Evolutionary conservation across 2,329 filamentous ascomycete species (phyloP).

Genomic region (Colletotrichum gloeosporioides): DNA sequence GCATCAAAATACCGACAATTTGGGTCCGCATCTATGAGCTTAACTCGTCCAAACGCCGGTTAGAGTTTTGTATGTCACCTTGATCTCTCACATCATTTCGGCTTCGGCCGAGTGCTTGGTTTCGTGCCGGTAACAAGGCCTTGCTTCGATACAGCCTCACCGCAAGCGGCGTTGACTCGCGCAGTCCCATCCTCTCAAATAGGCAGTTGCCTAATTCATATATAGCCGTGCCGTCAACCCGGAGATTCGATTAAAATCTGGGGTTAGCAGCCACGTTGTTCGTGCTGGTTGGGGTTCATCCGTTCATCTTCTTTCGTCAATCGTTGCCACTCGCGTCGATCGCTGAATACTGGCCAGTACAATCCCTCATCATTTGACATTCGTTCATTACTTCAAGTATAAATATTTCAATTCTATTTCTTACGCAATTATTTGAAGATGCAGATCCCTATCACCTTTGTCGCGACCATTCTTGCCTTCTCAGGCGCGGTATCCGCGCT

Average conservation of each 20-base stretch:
- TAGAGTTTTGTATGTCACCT: too few species aligned
- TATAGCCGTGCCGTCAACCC: too few species aligned
- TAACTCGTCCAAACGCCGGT: too few species aligned
- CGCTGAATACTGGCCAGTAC: background rate
- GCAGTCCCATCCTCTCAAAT: background rate
- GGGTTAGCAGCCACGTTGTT: too few species aligned
- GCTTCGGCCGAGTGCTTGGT: too few species aligned
- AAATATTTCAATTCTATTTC: background rate
- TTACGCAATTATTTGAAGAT: background rate
- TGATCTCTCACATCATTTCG: too few species aligned
- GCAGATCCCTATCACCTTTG: background rate
- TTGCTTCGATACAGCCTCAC: too few species aligned
- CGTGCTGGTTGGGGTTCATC: background rate
- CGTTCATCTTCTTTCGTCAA: background rate
- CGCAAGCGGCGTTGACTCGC: too few species aligned
- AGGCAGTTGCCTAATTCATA: background rate
- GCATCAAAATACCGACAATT: too few species aligned
- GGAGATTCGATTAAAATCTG: background rate
- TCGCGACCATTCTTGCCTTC: background rate
- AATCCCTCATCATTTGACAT: background rate
- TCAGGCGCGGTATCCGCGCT: background rate
- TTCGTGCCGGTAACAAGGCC: too few species aligned
- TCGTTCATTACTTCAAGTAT: too few species aligned
- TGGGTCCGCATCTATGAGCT: too few species aligned
- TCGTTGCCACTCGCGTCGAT: background rate